phyloP scores from a whole-genome alignment of 768 basidiomycete species.

The Rhodotorula diobovata region DNA sequence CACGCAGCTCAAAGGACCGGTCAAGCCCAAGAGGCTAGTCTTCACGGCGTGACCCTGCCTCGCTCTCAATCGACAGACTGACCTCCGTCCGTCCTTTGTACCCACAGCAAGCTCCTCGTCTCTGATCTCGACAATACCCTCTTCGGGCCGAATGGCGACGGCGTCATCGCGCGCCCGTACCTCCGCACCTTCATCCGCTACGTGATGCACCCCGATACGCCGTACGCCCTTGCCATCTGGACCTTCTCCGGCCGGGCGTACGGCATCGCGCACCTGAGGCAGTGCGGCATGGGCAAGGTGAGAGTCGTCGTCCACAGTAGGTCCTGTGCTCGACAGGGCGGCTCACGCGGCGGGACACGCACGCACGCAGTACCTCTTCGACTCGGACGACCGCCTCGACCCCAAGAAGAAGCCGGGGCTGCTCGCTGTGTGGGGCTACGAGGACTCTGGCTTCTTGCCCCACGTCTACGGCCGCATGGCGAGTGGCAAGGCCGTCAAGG shows the following conservation, averaged over 20 bases:
- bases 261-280: conserved; percentile 23
- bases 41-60: too few relatives aligned
- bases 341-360: too few relatives aligned
- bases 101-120: conserved; percentile 9
- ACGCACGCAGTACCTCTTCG: conserved; percentile 11
- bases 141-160: conserved; percentile 12
- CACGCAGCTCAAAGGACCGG: background rate
- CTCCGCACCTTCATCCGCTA: conserved; percentile 31
- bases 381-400: background rate
- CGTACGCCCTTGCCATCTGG: conserved; percentile 24
- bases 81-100: background rate
- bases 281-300: conserved; percentile 19
- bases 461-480: background rate
- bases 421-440: conserved; percentile 22
- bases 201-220: conserved; percentile 15
- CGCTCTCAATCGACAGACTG: too few relatives aligned
- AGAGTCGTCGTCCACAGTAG: background rate
- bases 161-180: conserved; percentile 29
- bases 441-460: conserved; percentile 20
- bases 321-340: too few relatives aligned
- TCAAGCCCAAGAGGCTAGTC: conserved; percentile 12
- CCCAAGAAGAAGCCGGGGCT: conserved; percentile 10
- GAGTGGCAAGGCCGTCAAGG: conserved; percentile 18
- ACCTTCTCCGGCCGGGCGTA: background rate
- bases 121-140: conserved; percentile 36